These are phyloP conservation scores for Neonectria neomacrospora DNA, from an alignment of 2,329 filamentous ascomycete species.

Conservation along the genomic window DNA sequence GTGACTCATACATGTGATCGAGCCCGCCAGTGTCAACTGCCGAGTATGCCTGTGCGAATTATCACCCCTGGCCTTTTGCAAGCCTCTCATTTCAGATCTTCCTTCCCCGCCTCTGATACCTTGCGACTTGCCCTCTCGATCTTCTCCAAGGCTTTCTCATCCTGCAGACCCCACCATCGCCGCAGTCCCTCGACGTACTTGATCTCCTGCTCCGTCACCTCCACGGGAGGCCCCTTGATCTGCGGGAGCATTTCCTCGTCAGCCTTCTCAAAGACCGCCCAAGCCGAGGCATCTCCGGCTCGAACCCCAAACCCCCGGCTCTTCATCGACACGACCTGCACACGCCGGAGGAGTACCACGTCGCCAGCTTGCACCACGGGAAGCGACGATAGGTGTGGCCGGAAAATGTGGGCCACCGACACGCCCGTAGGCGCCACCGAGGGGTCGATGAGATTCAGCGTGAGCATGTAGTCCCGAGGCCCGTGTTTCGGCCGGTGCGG, in stretches of 20 bases:
- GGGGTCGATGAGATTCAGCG: constrained; percentile 67
- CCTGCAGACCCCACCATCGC: constrained; percentile 61
- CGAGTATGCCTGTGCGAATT: constrained; percentile 17
- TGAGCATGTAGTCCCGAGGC: constrained; percentile 68
- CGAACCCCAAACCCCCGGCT: constrained; percentile 66
- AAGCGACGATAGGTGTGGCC: constrained; percentile 67
- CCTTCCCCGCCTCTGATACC: constrained; percentile 44
- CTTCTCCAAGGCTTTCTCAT: constrained; percentile 58
- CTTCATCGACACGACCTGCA: constrained; percentile 64
- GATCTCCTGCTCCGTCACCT: constrained; percentile 62
- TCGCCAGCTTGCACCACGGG: constrained; percentile 67
- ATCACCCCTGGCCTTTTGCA: constrained; percentile 18
- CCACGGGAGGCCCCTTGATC: constrained; percentile 69
- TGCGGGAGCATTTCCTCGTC: constrained; percentile 57
- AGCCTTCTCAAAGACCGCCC: constrained; percentile 68
- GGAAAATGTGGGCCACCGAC: constrained; percentile 67
- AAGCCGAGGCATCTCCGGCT: constrained; percentile 66
- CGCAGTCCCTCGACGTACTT: constrained; percentile 61
- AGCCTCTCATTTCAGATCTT: constrained; percentile 40
- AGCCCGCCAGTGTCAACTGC: constrained; percentile 10
- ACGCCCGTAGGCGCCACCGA: constrained; percentile 62
- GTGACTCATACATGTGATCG: constrained; percentile 25
- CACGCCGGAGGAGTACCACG: constrained; percentile 66
- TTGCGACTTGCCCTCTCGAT: constrained; percentile 59
- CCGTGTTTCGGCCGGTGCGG: constrained; percentile 67